Evolutionary conservation across 179 eudicot genomes (phyloP).

Genomic region (Drosera spatulata): DNA sequence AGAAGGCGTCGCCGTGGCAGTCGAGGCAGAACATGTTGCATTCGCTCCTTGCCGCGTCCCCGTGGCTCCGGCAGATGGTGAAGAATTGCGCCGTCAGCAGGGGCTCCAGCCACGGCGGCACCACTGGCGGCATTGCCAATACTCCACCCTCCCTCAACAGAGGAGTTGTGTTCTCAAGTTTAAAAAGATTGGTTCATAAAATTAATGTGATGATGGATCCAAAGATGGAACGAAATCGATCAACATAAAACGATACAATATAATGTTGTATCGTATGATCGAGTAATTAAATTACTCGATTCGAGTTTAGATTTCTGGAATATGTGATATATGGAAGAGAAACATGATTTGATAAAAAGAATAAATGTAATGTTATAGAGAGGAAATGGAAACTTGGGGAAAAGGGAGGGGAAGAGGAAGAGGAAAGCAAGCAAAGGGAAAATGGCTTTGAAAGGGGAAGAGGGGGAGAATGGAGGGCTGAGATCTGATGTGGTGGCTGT

Average conservation of each 20-base stretch:
- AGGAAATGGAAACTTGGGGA: constrained; percentile 10
- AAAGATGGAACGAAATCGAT: too few relatives aligned
- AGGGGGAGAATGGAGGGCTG: constrained; percentile 8
- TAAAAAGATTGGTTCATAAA: not conserved
- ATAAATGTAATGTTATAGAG: constrained; percentile 5
- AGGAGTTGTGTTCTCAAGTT: not conserved
- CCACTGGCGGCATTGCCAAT: constrained; percentile 18
- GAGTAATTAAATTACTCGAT: too few relatives aligned
- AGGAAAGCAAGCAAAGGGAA: constrained; percentile 21
- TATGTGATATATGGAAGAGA: not conserved
- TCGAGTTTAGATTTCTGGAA: not conserved
- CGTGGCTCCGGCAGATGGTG: constrained; percentile 59
- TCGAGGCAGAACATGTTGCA: constrained; percentile 86
- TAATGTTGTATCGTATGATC: too few relatives aligned
- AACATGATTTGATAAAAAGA: constrained; percentile 12
- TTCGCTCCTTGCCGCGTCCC: constrained; percentile 70
- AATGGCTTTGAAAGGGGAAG: constrained; percentile 14
- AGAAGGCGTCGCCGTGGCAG: constrained; percentile 58
- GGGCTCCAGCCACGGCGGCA: constrained; percentile 75
- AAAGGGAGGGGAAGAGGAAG: constrained; percentile 11
- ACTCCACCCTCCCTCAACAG: constrained; percentile 1
- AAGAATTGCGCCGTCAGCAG: constrained; percentile 60
- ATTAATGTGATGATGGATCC: too few relatives aligned
- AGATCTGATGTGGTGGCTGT: constrained; percentile 35
- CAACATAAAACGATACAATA: too few relatives aligned